Evolutionary conservation across 208 protist species (phyloP), one percentile per base, ranked within the genome.

Genomic region (Porcisia deanei): DNA sequence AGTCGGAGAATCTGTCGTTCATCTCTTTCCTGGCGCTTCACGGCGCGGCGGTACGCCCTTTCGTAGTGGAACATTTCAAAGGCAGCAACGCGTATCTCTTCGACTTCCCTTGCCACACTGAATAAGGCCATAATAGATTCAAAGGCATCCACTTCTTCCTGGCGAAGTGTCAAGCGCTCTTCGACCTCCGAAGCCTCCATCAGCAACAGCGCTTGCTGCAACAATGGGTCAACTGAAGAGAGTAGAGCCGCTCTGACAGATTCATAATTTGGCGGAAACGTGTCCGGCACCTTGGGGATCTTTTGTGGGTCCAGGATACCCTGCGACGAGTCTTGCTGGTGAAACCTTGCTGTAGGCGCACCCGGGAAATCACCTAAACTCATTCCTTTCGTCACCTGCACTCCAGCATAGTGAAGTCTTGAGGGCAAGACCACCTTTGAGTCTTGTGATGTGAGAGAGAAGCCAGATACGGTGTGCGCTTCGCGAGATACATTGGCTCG

Each of bases 61-160:
- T 94, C 75, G 9, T 92, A 71, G 41, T 52, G 37, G 57, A 94
- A 87, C 61, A 92, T 69, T 57, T 89, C 76, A 71, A 91, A 86
- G 1, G 82, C 84, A 20, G 90, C 85, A 37, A 79, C 58, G 55
- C 85, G 82, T 67, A 90, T 76, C 16, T 37, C 34, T 55, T 90
- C 86, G 57, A 88, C 71, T 45, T 84, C 82, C 57, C 83, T 59
- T 52, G 77, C 70, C 34, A 84, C 76, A 49, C 76, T 73, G 69
- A 90, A 81, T 43, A 69, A 37, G 3, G 70, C 57, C 37, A 86
- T 43, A 16, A 94, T 78, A 4, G 67, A 60, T 45, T 81, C 73
- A 55, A 91, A 89, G 2, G 41, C 63, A 64, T 73, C 54, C 9
- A 67, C 72, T 37, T 86, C 81, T 30, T 87, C 81, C 49, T 81